These are phyloP conservation scores for Fusarium napiforme DNA, from an alignment of 2,329 filamentous ascomycete species.

Conservation along the genomic window DNA sequence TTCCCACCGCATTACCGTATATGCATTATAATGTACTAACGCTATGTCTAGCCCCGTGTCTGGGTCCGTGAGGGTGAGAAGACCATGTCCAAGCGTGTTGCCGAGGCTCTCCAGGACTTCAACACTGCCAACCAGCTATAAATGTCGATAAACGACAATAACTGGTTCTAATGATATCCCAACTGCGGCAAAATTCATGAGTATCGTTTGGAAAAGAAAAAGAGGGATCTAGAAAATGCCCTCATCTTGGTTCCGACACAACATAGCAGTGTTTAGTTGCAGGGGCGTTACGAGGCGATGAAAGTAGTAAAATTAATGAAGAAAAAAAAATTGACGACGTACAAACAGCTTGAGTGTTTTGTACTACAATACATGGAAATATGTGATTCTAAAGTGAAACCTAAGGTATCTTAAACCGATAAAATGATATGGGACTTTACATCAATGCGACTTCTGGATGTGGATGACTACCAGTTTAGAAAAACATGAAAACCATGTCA, in stretches of 20 bases:
- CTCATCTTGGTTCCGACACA: slow-evolving; percentile 20
- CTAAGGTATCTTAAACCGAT: not conserved
- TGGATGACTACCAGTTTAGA: not conserved
- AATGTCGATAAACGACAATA: slow-evolving; percentile 20
- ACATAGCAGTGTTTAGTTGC: slow-evolving; percentile 31
- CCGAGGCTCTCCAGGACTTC: slow-evolving; percentile 89
- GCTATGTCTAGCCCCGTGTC: slow-evolving; percentile 75
- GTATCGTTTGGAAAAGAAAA: slow-evolving; percentile 31
- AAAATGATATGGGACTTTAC: not conserved
- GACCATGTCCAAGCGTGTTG: slow-evolving; percentile 87
- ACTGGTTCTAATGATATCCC: slow-evolving; percentile 33
- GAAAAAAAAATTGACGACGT: slow-evolving; percentile 37
- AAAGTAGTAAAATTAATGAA: slow-evolving; percentile 43
- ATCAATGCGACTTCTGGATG: not conserved
- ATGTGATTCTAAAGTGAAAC: not conserved
- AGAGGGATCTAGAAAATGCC: slow-evolving; percentile 12
- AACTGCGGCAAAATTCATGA: slow-evolving; percentile 26
- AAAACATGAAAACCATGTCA: slow-evolving; percentile 25
- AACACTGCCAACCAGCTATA: slow-evolving; percentile 62
- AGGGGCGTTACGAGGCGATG: slow-evolving; percentile 31
- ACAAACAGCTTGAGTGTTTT: not conserved
- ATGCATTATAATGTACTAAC: slow-evolving; percentile 3
- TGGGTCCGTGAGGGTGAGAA: slow-evolving; percentile 98
- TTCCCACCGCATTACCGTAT: slow-evolving; percentile 12
- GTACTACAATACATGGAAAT: not conserved